Evolutionary conservation across 2,329 filamentous ascomycete genomes (phyloP), one percentile per base, ranked within the genome.

Genomic region (Neocatenulostroma microsporum): DNA sequence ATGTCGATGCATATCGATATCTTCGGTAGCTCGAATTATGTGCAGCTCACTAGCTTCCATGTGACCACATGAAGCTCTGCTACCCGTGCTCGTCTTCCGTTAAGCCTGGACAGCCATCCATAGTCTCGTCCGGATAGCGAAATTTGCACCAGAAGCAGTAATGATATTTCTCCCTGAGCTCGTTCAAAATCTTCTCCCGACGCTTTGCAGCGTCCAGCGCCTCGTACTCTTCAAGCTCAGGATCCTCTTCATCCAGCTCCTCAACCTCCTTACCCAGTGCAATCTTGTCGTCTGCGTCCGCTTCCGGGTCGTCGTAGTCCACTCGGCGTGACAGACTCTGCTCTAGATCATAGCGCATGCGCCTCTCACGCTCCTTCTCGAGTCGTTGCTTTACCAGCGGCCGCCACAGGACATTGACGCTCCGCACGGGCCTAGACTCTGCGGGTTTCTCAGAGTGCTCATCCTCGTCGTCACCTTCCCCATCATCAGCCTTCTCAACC

Each of bases 61-160:
- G n/a, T n/a, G n/a, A n/a, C n/a, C n/a, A n/a, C n/a, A n/a, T n/a
- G n/a, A n/a, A n/a, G n/a, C n/a, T n/a, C n/a, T n/a, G n/a, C n/a
- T 24, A 80, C 49, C 76, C 76, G 55, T 80, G 76, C 51, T 95
- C 88, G 54, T 94, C 87, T 62, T 95, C 91, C 0, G 78, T 83
- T 23, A 80, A 38, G 1, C 91, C 91, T 0, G 91, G 89, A 68
- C 91, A 98, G 0, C 84, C 88, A 10, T 91, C 85, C 81, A 95
- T 80, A 23, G 67, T 62, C 23, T 66, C 67, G 53, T 86, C 78
- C 0, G 78, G 74, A 58, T 95, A 98, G 35, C 69, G 68, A 61
- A 74, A 82, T 60, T 95, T 96, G 63, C 91, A 98, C 84, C 88
- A 98, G 58, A 95, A 94, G 64, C 91, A 98, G 58, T 98, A 98